Evolutionary conservation across 495 filamentous ascomycete species (phyloP).

Genomic region (Hyaloscypha finlandica): DNA sequence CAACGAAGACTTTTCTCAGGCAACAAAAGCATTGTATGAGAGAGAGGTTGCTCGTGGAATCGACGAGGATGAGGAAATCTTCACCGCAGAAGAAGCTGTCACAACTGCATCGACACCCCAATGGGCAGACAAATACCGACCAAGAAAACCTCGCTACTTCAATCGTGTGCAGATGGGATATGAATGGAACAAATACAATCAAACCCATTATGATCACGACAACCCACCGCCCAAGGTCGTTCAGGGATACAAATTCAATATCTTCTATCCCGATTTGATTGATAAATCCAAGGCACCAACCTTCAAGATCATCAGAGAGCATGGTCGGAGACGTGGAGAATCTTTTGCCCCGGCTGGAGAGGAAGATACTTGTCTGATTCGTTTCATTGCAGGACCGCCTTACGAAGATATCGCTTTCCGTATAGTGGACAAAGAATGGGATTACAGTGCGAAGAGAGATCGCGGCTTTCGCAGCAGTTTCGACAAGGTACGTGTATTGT

Average conservation of each 20-base stretch:
- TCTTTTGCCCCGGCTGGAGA: constrained; percentile 95
- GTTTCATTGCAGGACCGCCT: constrained; percentile 92
- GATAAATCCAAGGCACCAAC: constrained; percentile 93
- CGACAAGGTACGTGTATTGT: constrained; percentile 74
- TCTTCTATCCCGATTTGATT: constrained; percentile 98
- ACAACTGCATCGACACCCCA: constrained; percentile 61
- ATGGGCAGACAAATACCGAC: constrained; percentile 90
- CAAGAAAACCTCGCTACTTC: constrained; percentile 94
- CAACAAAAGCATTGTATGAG: constrained; percentile 89
- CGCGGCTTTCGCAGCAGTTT: constrained; percentile 95
- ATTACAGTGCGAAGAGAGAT: constrained; percentile 94
- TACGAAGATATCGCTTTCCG: constrained; percentile 98
- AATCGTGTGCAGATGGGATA: constrained; percentile 99
- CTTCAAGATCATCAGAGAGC: constrained; percentile 90
- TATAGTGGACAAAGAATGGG: constrained; percentile 99
- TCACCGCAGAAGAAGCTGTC: constrained; percentile 86
- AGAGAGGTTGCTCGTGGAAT: constrained; percentile 91
- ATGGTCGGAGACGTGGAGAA: constrained; percentile 84
- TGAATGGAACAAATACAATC: constrained; percentile 99
- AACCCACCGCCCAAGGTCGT: constrained; percentile 98
- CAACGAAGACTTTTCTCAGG: constrained; percentile 88
- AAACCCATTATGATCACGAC: constrained; percentile 99
- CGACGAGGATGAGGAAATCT: constrained; percentile 93
- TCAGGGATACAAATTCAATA: constrained; percentile 99
- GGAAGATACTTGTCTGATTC: constrained; percentile 95